These are phyloP conservation scores for Pharus latifolius DNA, from an alignment of 176 grass and related monocot genomes.

Conservation along the genomic window DNA sequence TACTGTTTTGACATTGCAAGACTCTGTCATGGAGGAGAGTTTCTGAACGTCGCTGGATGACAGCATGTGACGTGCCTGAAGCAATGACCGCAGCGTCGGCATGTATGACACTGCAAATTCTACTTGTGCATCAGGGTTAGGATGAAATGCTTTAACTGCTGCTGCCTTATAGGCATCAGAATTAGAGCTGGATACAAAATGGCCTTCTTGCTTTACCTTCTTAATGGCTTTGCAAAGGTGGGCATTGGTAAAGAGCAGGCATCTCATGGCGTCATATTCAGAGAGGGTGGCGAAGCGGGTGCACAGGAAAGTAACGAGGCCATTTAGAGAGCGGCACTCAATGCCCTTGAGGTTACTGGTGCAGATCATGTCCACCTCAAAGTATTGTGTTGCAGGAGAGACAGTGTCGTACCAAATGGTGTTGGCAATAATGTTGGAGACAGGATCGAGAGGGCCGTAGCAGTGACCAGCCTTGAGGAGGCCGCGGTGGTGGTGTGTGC, in stretches of 20 bases:
- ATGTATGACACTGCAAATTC: neutral
- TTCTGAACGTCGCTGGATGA: neutral
- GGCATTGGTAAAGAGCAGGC: neutral
- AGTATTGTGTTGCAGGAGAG: neutral
- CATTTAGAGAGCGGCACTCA: neutral
- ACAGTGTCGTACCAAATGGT: constrained; percentile 7
- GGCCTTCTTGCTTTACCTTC: neutral
- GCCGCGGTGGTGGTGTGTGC: neutral
- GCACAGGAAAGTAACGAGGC: neutral
- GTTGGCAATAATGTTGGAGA: constrained; percentile 10
- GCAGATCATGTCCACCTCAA: neutral
- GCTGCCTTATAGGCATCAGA: neutral
- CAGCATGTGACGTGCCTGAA: neutral
- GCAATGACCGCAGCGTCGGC: neutral
- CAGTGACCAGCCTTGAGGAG: constrained; percentile 12
- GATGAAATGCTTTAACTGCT: neutral
- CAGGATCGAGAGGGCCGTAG: neutral
- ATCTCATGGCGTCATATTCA: neutral
- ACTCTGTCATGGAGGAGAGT: neutral
- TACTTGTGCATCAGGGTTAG: neutral
- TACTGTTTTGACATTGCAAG: neutral
- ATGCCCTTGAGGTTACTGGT: neutral
- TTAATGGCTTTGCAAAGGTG: neutral
- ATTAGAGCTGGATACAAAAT: neutral
- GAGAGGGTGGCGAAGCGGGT: neutral